phyloP scores from a whole-genome alignment of 1,284 basidiomycete species.

The Entoloma clypeatum region DNA sequence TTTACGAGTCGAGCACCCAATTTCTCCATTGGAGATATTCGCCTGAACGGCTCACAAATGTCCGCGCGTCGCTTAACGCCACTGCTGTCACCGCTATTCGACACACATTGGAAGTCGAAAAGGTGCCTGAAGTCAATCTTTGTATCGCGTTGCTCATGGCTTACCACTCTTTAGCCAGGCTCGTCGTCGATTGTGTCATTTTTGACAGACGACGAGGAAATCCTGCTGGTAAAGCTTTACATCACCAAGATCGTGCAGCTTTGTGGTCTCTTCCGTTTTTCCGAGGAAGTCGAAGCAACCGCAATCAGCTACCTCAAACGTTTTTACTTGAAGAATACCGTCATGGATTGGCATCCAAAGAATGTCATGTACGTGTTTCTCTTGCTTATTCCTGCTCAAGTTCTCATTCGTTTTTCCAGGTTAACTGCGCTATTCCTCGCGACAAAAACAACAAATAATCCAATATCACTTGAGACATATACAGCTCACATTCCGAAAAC shows the following conservation, averaged over 20 bases:
- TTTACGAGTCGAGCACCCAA: conserved; percentile 86
- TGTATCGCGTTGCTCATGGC: conserved; percentile 7
- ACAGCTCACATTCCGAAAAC: conserved; percentile 79
- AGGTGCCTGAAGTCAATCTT: no score
- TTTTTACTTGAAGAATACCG: conserved; percentile 96
- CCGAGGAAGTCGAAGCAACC: conserved; percentile 91
- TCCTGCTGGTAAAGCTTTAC: conserved; percentile 87
- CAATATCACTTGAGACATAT: conserved; percentile 84
- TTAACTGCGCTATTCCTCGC: conserved; percentile 93
- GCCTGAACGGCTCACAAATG: conserved; percentile 51
- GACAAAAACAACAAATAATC: conserved; percentile 94
- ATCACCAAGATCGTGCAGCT: conserved; percentile 82
- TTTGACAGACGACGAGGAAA: conserved; percentile 80
- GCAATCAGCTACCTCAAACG: conserved; percentile 91
- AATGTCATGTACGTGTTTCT: conserved; percentile 82
- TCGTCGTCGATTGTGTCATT: conserved; percentile 70
- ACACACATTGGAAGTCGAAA: conserved; percentile 73
- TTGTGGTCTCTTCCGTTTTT: conserved; percentile 82
- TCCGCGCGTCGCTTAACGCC: conserved; percentile 65
- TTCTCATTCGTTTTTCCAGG: conserved; percentile 46
- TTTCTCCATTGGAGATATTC: conserved; percentile 89
- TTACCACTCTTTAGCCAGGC: conserved; percentile 46
- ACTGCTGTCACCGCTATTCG: conserved; percentile 74
- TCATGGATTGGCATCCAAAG: conserved; percentile 99
- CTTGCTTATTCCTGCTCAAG: conserved; percentile 3